phyloP scores from a whole-genome alignment of 108 stramenopile genomes.

The Conticribra weissflogii region DNA sequence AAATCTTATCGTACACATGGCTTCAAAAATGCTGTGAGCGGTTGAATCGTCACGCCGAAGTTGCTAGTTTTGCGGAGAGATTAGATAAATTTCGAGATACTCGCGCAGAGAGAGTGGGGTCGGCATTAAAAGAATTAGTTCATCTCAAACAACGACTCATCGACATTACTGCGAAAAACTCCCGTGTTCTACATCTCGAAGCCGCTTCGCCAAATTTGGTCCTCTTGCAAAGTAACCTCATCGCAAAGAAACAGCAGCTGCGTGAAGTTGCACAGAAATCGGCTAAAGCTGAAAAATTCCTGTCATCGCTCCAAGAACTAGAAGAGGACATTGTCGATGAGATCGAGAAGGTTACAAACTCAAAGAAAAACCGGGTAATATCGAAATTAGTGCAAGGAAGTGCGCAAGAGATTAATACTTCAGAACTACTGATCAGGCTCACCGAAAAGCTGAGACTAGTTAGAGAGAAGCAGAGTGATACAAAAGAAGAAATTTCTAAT shows the following conservation, averaged over 20 bases:
- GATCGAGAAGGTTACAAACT: slow-evolving; percentile 44
- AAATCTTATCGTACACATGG: slow-evolving; percentile 25
- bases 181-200: slow-evolving; percentile 22
- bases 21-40: slow-evolving; percentile 28
- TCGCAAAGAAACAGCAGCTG: slow-evolving; percentile 14
- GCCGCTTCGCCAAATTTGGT: slow-evolving; percentile 12
- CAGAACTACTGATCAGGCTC: slow-evolving; percentile 52
- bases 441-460: slow-evolving; percentile 44
- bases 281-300: background rate
- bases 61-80: slow-evolving; percentile 8
- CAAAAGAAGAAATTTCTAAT: background rate
- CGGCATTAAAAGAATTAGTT: slow-evolving; percentile 20
- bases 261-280: slow-evolving; percentile 8
- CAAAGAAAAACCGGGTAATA: slow-evolving; percentile 54
- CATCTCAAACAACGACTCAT: slow-evolving; percentile 30
- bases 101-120: slow-evolving; percentile 16
- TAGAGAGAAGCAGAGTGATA: slow-evolving; percentile 13
- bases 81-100: slow-evolving; percentile 18
- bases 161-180: slow-evolving; percentile 30
- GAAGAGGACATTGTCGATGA: slow-evolving; percentile 42
- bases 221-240: slow-evolving; percentile 5
- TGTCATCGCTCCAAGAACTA: slow-evolving; percentile 21
- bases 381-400: slow-evolving; percentile 60
- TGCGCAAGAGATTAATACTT: slow-evolving; percentile 61
- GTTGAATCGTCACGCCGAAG: slow-evolving; percentile 35